A percentile compares a stretch with the other conserved stretches of the same genome.
phyloP scores from a whole-genome alignment of 148 eudicot species.

The Rhododendron vialii region DNA sequence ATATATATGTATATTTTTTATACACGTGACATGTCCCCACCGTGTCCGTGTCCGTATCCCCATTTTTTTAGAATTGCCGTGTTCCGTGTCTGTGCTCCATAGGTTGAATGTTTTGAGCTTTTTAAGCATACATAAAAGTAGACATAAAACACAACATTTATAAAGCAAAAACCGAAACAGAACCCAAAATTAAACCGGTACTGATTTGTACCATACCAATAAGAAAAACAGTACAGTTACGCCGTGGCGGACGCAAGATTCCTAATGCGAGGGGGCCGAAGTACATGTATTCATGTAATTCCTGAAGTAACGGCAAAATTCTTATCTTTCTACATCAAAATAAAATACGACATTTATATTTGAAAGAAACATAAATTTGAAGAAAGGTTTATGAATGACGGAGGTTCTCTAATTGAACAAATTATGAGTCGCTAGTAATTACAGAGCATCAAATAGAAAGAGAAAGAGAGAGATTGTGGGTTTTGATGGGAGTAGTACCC shows the following conservation, averaged over 20 bases:
- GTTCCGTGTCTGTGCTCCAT: too few relatives aligned
- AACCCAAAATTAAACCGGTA: neutral
- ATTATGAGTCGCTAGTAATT: neutral
- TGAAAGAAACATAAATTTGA: neutral
- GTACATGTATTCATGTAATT: neutral
- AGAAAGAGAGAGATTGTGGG: neutral
- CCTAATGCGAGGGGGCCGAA: neutral
- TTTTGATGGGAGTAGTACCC: constrained; percentile 39
- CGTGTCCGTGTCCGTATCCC: too few relatives aligned
- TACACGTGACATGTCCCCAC: too few relatives aligned
- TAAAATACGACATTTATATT: neutral
- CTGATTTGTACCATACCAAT: neutral
- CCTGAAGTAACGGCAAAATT: neutral
- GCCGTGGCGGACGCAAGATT: neutral
- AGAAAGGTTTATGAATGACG: neutral
- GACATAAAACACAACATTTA: neutral
- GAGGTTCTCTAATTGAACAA: neutral
- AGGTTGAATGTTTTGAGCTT: neutral
- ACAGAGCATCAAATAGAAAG: neutral
- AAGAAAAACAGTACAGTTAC: neutral
- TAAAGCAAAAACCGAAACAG: too few relatives aligned
- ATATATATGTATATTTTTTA: too few relatives aligned
- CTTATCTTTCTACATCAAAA: neutral
- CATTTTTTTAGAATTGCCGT: too few relatives aligned
- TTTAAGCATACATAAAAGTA: neutral